These are phyloP conservation scores for Calonectria henricotiae DNA, from an alignment of 2,329 filamentous ascomycete genomes.

Conservation along the genomic window DNA sequence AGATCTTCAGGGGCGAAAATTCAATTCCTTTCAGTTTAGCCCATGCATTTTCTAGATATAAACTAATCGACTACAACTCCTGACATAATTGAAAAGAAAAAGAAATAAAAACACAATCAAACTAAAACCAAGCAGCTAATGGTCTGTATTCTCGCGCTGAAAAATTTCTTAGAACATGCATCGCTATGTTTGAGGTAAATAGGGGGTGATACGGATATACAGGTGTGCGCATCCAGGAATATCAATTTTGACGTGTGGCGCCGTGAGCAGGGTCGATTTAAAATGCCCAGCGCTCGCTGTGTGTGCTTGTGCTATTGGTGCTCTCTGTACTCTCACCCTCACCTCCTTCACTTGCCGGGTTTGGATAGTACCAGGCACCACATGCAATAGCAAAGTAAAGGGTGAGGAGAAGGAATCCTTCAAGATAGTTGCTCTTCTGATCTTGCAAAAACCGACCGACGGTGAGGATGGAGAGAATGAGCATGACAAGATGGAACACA, in stretches of 20 bases:
- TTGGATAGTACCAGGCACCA: conserved; percentile 72
- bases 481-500: conserved; percentile 85
- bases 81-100: background rate
- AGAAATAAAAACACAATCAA: background rate
- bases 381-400: conserved; percentile 75
- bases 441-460: conserved; percentile 92
- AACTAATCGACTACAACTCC: too few species aligned
- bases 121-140: background rate
- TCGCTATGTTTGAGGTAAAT: background rate
- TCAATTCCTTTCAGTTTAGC: background rate
- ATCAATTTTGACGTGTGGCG: background rate
- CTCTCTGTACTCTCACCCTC: conserved; percentile 19
- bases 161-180: background rate
- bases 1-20: background rate
- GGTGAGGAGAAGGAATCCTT: conserved; percentile 85
- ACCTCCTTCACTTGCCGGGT: conserved; percentile 43
- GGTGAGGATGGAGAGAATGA: conserved; percentile 88
- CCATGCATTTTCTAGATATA: background rate
- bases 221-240: background rate
- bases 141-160: background rate
- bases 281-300: conserved; percentile 8
- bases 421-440: conserved; percentile 91
- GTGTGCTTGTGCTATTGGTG: conserved; percentile 8
- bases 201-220: background rate
- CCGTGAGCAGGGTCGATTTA: background rate